Evolutionary conservation across 2,329 filamentous ascomycete genomes (phyloP), one percentile per base, ranked within the genome.

Genomic region (Escovopsis sp.): DNA sequence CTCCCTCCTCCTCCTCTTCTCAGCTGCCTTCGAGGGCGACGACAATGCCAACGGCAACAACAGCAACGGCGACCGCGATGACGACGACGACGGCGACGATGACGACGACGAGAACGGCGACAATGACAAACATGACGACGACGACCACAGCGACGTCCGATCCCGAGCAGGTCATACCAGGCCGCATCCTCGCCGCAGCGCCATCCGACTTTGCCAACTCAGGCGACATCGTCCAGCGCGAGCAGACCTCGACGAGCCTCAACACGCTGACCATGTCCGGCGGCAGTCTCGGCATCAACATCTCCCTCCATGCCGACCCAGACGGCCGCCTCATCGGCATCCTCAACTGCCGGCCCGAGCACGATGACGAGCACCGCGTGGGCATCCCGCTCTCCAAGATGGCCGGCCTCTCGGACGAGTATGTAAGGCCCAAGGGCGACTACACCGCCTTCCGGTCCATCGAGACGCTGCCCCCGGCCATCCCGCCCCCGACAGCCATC

Each of bases 121-220:
- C n/a, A n/a, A n/a, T n/a, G n/a, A n/a, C 21, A 11, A 25, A 8
- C 9, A 9, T 21, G 21, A 25, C 4, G 21, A 25, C 21, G 21
- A 25, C 21, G 21, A 25, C 21, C 3, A 4, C 21, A 8, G 8
- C 21, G 7, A 8, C 21, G 21, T 11, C 21, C 4, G 28, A 31
- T 8, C 5, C 2, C 2, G n/a, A 17, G 15, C 16, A 28, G n/a
- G 31, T 18, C 16, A 18, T 18, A 15, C 18, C 33, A 2, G 33
- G 13, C 5, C 28, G 32, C 5, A 13, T 29, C 16, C 21, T 42
- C 2, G 40, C 40, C 4, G 13, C 35, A 1, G 12, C 25, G 6
- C 40, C 40, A 5, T 36, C 38, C 2, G 18, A 36, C 4, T 42
- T 42, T 31, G 31, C 14, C 14, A 37, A 36, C 25, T 42, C 35